phyloP scores from a whole-genome alignment of 768 basidiomycete species.

The Suillus sp. region DNA sequence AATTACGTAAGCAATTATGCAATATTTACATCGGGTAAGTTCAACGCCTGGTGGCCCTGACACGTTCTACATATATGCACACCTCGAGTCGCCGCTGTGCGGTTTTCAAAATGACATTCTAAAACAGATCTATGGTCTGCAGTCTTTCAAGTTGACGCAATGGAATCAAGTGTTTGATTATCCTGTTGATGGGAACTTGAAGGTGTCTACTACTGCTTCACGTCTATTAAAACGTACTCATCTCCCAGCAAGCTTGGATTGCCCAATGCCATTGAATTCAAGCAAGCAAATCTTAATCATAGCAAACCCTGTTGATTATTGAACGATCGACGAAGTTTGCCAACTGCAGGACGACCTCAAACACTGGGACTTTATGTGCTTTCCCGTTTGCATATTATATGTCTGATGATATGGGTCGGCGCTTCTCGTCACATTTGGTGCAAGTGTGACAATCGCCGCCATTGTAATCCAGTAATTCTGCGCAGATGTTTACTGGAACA shows the following conservation, averaged over 20 bases:
- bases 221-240: neutral
- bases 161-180: constrained; percentile 38
- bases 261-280: constrained; percentile 37
- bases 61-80: too few relatives aligned
- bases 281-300: constrained; percentile 21
- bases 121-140: constrained; percentile 38
- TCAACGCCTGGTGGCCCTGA: too few relatives aligned
- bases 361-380: constrained; percentile 41
- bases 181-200: constrained; percentile 29
- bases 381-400: constrained; percentile 44
- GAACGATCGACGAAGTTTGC: constrained; percentile 14
- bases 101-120: neutral
- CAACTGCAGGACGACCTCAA: constrained; percentile 22
- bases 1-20: neutral
- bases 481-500: constrained; percentile 47
- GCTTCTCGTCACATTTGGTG: constrained; percentile 39
- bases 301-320: too few relatives aligned
- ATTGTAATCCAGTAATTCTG: constrained; percentile 41
- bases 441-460: constrained; percentile 41
- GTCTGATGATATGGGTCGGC: constrained; percentile 43
- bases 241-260: constrained; percentile 32
- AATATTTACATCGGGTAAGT: neutral
- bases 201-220: neutral
- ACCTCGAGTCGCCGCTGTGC: too few relatives aligned
- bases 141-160: constrained; percentile 39